Evolutionary conservation across 2,329 filamentous ascomycete species (phyloP).

Genomic region (Claviceps sp.): DNA sequence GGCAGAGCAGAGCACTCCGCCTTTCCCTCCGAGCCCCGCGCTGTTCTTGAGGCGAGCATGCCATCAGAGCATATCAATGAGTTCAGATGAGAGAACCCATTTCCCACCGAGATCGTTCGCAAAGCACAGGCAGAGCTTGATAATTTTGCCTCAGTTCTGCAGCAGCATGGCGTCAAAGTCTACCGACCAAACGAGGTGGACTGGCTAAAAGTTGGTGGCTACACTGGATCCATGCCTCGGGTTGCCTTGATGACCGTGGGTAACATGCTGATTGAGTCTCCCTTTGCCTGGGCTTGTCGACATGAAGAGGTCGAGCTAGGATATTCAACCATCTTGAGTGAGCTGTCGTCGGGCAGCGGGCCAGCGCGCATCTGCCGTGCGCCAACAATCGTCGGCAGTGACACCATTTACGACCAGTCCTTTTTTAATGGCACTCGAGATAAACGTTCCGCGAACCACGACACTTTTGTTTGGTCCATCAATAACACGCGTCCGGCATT

Average conservation of each 20-base stretch:
- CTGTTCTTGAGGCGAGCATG: too few relatives aligned
- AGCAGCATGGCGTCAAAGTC: too few relatives aligned
- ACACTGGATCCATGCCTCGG: constrained; percentile 21
- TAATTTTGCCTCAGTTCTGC: too few relatives aligned
- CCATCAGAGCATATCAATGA: too few relatives aligned
- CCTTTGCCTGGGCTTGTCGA: constrained; percentile 18
- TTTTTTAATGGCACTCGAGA: too few relatives aligned
- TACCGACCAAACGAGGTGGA: constrained; percentile 11
- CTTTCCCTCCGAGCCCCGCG: constrained; percentile 14
- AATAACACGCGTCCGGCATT: constrained; percentile 21
- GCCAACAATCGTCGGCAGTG: constrained; percentile 6
- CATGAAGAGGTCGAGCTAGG: constrained; percentile 12
- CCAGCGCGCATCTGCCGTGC: constrained; percentile 6
- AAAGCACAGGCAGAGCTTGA: too few relatives aligned
- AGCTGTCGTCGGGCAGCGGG: neutral
- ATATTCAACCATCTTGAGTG: constrained; percentile 4
- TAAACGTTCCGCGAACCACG: neutral
- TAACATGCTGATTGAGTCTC: constrained; percentile 17
- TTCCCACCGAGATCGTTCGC: too few relatives aligned
- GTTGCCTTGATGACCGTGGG: constrained; percentile 19
- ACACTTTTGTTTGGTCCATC: constrained; percentile 13
- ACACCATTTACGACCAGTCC: constrained; percentile 11
- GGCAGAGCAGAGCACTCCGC: constrained; percentile 13
- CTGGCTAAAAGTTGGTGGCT: constrained; percentile 15
- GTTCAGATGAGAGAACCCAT: too few relatives aligned